Evolutionary conservation across 257 asterid species (phyloP).

Genomic region (Plantago ovata): DNA sequence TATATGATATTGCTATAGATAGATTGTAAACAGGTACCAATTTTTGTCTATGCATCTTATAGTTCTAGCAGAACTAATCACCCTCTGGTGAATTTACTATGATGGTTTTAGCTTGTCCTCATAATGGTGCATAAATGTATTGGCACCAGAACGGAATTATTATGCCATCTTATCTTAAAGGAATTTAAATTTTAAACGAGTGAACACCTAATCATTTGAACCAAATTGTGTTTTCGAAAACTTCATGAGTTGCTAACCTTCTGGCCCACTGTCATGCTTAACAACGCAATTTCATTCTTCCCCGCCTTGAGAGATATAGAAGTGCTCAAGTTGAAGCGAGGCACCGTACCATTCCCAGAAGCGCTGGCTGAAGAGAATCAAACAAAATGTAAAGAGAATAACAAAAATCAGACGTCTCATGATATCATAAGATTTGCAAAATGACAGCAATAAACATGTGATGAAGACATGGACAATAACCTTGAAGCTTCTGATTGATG

Average conservation of each 20-base stretch:
- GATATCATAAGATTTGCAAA: constrained; percentile 10
- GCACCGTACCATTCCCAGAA: constrained; percentile 71
- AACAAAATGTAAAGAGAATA: constrained; percentile 6
- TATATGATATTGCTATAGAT: no score
- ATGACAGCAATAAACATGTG: constrained; percentile 11
- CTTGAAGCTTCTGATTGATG: constrained; percentile 78
- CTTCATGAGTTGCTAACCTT: constrained; percentile 39
- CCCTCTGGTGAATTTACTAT: no score
- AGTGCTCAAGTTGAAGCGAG: constrained; percentile 47
- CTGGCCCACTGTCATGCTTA: constrained; percentile 85
- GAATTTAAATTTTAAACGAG: constrained; percentile 4
- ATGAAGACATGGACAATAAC: constrained; percentile 28
- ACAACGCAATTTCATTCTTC: constrained; percentile 69
- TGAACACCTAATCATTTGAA: neutral
- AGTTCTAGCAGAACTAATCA: no score
- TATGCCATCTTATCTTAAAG: neutral
- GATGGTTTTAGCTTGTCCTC: neutral
- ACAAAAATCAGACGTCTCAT: constrained; percentile 3
- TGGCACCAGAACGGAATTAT: neutral
- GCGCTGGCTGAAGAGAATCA: constrained; percentile 58
- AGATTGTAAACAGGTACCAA: no score
- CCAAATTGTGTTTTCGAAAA: neutral
- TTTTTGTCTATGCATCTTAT: neutral
- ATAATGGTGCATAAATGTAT: neutral
- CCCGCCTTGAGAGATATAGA: constrained; percentile 67